These are phyloP conservation scores for Populus deltoides DNA, from an alignment of 345 rosid genomes.

Conservation along the genomic window DNA sequence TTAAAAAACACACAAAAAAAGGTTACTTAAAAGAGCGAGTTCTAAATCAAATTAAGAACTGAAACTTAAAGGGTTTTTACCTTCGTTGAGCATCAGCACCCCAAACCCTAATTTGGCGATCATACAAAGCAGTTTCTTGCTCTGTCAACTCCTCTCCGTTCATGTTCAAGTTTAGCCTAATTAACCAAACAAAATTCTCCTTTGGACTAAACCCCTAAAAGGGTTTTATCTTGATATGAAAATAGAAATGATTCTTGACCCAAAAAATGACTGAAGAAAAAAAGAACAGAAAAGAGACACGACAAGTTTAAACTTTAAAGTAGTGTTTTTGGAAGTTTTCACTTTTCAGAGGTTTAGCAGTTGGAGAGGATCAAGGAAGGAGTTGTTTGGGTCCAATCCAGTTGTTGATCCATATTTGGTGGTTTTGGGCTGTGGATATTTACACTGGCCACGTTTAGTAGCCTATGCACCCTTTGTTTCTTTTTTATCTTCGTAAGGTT, in stretches of 20 bases:
- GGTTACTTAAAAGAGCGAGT: neutral
- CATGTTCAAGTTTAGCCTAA: constrained; percentile 41
- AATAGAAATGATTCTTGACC: neutral
- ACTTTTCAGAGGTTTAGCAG: neutral
- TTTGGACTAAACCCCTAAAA: neutral
- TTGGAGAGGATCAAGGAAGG: neutral
- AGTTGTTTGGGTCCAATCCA: neutral
- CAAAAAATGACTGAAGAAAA: neutral
- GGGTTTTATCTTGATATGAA: neutral
- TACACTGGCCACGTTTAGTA: neutral
- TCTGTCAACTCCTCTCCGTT: constrained; percentile 90
- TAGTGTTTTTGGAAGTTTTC: neutral
- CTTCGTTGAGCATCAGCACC: constrained; percentile 96
- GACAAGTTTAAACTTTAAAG: neutral
- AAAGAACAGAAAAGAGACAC: constrained; percentile 20
- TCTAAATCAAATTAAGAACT: neutral
- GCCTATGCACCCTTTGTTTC: neutral
- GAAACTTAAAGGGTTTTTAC: constrained; percentile 23
- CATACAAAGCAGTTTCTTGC: constrained; percentile 94
- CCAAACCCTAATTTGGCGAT: constrained; percentile 99
- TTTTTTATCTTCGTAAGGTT: too few relatives aligned
- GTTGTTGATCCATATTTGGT: neutral
- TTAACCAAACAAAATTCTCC: neutral
- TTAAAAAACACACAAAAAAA: neutral
- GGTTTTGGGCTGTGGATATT: neutral